Evolutionary conservation across 2,329 filamentous ascomycete genomes (phyloP).

Genomic region (Magnaporthiopsis poae): DNA sequence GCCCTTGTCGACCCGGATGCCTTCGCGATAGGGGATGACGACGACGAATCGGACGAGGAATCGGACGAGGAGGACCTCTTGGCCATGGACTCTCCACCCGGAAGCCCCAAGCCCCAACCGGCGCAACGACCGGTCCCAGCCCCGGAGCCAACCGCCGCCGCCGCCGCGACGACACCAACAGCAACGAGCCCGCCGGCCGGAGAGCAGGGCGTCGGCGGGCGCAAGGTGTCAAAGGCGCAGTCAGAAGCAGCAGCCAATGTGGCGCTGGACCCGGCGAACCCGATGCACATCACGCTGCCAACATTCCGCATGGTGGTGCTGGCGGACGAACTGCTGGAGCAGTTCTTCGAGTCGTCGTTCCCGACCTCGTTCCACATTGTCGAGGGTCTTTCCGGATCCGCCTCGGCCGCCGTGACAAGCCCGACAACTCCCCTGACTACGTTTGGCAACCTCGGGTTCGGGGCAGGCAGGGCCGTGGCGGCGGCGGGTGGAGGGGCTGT

Average conservation of each 20-base stretch:
- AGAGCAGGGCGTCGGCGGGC: constrained; percentile 22
- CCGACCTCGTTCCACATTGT: constrained; percentile 84
- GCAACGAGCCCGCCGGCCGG: constrained; percentile 6
- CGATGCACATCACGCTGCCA: constrained; percentile 87
- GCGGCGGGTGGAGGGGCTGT: constrained; percentile 37
- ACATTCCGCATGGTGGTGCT: constrained; percentile 98
- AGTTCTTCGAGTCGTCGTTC: constrained; percentile 95
- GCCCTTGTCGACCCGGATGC: constrained; percentile 32
- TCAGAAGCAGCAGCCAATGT: constrained; percentile 68
- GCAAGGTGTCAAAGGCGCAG: constrained; percentile 50
- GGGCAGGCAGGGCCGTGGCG: constrained; percentile 33
- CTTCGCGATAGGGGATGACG: constrained; percentile 69
- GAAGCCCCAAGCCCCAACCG: constrained; percentile 24
- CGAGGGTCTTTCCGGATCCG: constrained; percentile 40
- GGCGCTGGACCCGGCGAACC: constrained; percentile 84
- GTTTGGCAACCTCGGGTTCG: constrained; percentile 63
- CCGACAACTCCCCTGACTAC: constrained; percentile 53
- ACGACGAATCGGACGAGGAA: constrained; percentile 35
- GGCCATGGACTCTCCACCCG: constrained; percentile 41
- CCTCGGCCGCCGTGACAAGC: constrained; percentile 20
- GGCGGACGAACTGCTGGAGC: constrained; percentile 86
- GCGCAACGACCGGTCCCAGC: background rate
- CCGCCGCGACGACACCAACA: background rate
- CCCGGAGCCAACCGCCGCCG: background rate
- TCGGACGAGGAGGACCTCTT: constrained; percentile 49